A percentile compares a stretch with the other conserved stretches of the same genome.
Conservation (phyloP, 2,329 filamentous ascomycete genomes). For the Paraphaeosphaeria sporulosa region DNA sequence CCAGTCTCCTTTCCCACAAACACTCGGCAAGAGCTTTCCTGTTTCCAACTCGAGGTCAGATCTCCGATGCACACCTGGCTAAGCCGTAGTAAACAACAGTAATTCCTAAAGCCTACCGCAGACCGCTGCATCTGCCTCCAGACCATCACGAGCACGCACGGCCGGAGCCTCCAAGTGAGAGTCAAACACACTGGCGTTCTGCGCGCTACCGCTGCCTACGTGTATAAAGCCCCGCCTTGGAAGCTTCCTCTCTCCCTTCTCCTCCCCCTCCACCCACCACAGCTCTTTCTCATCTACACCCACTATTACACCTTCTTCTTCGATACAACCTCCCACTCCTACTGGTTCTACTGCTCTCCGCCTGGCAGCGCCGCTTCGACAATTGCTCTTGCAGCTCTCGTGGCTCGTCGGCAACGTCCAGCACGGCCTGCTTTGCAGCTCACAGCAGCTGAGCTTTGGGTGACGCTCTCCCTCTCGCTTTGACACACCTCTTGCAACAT, state of each 20-base stretch:
- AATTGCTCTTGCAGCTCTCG: conserved; percentile 12
- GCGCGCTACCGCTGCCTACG: conserved; percentile 2
- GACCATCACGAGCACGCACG: conserved; percentile 25
- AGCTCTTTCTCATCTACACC: conserved; percentile 7
- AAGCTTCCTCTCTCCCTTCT: conserved; percentile 18
- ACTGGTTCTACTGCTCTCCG: neutral
- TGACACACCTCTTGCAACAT: neutral
- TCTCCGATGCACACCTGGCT: conserved; percentile 23
- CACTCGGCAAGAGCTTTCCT: conserved; percentile 6
- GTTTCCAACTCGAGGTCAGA: conserved; percentile 8
- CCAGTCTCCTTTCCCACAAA: neutral
- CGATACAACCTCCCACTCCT: conserved; percentile 8
- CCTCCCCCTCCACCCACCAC: conserved; percentile 9
- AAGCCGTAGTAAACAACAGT: conserved; percentile 32
- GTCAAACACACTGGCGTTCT: conserved; percentile 18
- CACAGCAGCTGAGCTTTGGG: neutral
- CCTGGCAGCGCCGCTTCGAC: conserved; percentile 4
- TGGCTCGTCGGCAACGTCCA: neutral
- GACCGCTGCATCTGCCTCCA: conserved; percentile 24
- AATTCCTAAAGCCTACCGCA: conserved; percentile 36
- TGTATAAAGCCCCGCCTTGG: conserved; percentile 14
- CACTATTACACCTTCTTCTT: conserved; percentile 17
- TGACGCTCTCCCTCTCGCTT: neutral
- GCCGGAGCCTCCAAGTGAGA: conserved; percentile 11
- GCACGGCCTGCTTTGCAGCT: conserved; percentile 2